Evolutionary conservation across 345 rosid genomes (phyloP).

Genomic region (Gossypium anomalum): DNA sequence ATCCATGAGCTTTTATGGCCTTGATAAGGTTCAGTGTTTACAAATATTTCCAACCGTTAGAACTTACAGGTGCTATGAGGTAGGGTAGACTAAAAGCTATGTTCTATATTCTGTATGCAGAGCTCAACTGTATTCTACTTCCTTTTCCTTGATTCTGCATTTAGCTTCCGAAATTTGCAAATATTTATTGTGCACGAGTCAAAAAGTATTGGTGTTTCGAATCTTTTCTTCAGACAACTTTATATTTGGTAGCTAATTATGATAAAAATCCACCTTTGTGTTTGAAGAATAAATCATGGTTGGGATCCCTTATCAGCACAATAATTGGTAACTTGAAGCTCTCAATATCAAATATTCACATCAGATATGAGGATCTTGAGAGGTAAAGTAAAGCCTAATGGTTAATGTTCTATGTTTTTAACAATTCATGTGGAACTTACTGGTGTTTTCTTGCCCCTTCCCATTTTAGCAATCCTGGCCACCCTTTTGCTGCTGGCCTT

Average conservation of each 20-base stretch:
- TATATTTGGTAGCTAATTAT: constrained; percentile 8
- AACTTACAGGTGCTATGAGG: not conserved
- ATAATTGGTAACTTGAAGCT: constrained; percentile 94
- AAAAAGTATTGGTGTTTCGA: not conserved
- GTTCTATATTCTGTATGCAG: not conserved
- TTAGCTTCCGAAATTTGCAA: constrained; percentile 3
- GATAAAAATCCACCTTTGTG: constrained; percentile 22
- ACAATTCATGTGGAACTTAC: not conserved
- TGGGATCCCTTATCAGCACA: constrained; percentile 92
- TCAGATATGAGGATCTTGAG: constrained; percentile 96
- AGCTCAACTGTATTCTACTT: not conserved
- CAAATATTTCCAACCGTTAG: not conserved
- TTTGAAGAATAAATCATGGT: constrained; percentile 87
- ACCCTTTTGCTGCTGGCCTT: constrained; percentile 84
- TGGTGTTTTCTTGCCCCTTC: not conserved
- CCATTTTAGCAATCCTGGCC: constrained; percentile 74
- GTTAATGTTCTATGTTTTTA: constrained; percentile 5
- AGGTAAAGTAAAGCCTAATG: constrained; percentile 42
- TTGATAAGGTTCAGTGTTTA: not conserved
- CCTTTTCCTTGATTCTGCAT: not conserved
- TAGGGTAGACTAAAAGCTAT: not conserved
- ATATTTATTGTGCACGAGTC: not conserved
- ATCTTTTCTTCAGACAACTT: not conserved
- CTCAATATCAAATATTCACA: constrained; percentile 92
- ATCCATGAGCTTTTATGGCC: not conserved